These are phyloP conservation scores for Dichomitus squalens DNA, from an alignment of 1,284 basidiomycete species.

Conservation along the genomic window DNA sequence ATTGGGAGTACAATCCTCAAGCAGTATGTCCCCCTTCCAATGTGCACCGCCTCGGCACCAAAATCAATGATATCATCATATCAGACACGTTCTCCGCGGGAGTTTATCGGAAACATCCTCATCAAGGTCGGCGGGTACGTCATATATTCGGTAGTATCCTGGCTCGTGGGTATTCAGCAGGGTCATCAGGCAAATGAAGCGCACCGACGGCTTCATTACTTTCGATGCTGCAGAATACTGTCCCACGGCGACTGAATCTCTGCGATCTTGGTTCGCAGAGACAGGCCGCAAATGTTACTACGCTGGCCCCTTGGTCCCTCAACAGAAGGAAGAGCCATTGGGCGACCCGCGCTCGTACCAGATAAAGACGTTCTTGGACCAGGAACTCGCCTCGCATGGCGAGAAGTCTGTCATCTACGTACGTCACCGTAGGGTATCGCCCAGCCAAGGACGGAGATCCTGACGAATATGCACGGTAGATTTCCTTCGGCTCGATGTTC, in stretches of 20 bases:
- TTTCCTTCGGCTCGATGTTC: constrained; percentile 22
- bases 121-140: too few relatives aligned
- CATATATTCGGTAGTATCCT: background rate
- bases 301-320: constrained; percentile 20
- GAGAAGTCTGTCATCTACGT: constrained; percentile 25
- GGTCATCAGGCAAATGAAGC: background rate
- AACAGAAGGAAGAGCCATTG: constrained; percentile 2
- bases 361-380: constrained; percentile 20
- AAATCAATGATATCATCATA: too few relatives aligned
- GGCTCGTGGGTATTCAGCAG: background rate
- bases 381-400: constrained; percentile 14
- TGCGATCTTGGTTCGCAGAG: constrained; percentile 15
- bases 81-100: too few relatives aligned
- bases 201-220: constrained; percentile 21
- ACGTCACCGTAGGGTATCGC: background rate
- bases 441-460: too few relatives aligned
- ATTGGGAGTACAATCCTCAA: background rate
- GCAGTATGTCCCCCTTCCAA: background rate
- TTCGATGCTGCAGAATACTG: constrained; percentile 20
- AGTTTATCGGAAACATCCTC: too few relatives aligned
- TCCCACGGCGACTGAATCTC: constrained; percentile 6
- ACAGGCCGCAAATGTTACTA: constrained; percentile 8
- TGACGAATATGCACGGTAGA: constrained; percentile 1
- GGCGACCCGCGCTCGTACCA: too few relatives aligned
- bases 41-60: too few relatives aligned